phyloP scores from a whole-genome alignment of 1,139 yeast genomes.

The Protomyces gravidus region DNA sequence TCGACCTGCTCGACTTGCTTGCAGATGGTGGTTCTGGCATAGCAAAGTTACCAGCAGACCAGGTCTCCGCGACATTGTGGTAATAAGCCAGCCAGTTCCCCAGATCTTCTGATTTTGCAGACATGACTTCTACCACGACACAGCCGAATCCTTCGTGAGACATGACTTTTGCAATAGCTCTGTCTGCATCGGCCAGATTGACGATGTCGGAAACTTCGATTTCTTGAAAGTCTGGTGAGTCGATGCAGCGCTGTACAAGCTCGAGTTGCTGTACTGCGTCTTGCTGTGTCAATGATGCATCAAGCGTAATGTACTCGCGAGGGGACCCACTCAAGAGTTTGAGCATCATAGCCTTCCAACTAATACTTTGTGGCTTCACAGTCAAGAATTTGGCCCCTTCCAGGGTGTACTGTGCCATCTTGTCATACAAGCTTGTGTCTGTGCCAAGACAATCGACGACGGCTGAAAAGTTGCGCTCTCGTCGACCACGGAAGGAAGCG shows the following conservation, averaged over 20 bases:
- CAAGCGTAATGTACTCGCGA: slow-evolving; percentile 14
- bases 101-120: slow-evolving; percentile 1
- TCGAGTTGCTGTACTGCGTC: slow-evolving; percentile 9
- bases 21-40: not conserved
- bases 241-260: slow-evolving; percentile 1
- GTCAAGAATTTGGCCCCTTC: slow-evolving; percentile 17
- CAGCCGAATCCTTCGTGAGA: slow-evolving; percentile 6
- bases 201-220: slow-evolving; percentile 17
- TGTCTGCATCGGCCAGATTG: slow-evolving; percentile 4
- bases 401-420: slow-evolving; percentile 17
- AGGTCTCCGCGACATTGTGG: not conserved
- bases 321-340: slow-evolving; percentile 13
- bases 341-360: slow-evolving; percentile 10
- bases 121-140: slow-evolving; percentile 10
- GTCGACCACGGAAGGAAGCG: slow-evolving; percentile 22
- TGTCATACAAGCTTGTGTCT: slow-evolving; percentile 11
- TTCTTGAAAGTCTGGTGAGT: slow-evolving; percentile 13
- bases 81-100: not conserved
- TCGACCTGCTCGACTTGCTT: not conserved
- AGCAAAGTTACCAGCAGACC: not conserved
- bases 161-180: not conserved
- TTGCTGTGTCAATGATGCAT: not conserved
- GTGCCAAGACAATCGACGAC: slow-evolving; percentile 19
- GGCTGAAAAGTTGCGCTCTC: slow-evolving; percentile 21
- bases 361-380: slow-evolving; percentile 8